Evolutionary conservation across 2,329 filamentous ascomycete genomes (phyloP).

Genomic region (Colletotrichum tofieldiae): DNA sequence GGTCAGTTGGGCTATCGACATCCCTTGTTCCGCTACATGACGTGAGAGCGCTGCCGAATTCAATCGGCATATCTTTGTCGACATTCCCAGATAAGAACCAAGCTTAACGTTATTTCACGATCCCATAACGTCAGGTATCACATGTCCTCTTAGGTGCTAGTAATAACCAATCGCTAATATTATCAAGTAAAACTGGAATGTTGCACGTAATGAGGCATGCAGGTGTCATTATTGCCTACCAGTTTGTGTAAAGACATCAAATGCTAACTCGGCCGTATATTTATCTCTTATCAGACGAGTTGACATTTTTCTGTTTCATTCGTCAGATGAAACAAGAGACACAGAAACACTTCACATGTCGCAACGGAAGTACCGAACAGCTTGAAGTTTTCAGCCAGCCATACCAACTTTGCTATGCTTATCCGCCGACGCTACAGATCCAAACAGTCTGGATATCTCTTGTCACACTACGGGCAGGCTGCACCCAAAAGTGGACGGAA

Average conservation of each 20-base stretch:
- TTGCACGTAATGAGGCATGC: background rate
- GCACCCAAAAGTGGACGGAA: too few relatives aligned
- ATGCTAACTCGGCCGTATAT: background rate
- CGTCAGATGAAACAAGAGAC: background rate
- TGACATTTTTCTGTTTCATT: too few relatives aligned
- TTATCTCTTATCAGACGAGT: background rate
- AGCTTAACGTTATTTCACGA: rapidly evolving
- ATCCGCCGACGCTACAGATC: background rate
- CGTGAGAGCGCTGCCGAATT: slow-evolving; percentile 47
- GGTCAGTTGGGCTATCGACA: slow-evolving; percentile 67
- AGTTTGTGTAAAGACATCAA: background rate
- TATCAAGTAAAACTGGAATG: background rate
- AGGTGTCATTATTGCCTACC: background rate
- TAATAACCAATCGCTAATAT: background rate
- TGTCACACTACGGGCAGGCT: too few relatives aligned
- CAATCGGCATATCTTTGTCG: too few relatives aligned
- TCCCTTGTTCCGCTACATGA: slow-evolving; percentile 70
- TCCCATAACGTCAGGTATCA: background rate
- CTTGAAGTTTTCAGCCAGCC: too few relatives aligned
- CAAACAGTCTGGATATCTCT: background rate
- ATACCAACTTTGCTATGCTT: too few relatives aligned
- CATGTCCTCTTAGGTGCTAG: too few relatives aligned
- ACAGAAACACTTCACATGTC: background rate
- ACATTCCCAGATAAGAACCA: rapidly evolving
- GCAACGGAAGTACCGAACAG: background rate